Evolutionary conservation across 1,284 basidiomycete species (phyloP), one percentile per base, ranked within the genome.

Genomic region (Cutaneotrichosporon dermatis): DNA sequence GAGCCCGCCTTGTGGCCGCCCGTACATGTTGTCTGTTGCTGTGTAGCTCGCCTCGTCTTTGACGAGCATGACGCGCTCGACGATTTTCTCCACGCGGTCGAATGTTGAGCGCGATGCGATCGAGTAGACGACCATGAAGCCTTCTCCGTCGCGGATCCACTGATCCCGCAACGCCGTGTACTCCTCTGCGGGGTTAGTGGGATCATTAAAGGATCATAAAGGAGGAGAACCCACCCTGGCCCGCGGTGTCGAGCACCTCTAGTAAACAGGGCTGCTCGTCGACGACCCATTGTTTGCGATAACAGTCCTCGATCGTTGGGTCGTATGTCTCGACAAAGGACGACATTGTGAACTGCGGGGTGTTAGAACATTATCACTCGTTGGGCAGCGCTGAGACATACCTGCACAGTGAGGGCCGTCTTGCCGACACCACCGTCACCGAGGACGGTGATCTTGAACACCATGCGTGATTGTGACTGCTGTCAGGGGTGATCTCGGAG

Each of bases 61-160:
- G 62, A 97, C 92, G 62, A 90, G 88, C 70, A 88, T 79, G 84
- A 97, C 95, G 52, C 93, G 92, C 78, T 95, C 90, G 67, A 93
- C 89, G 81, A 98, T 97, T 67, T 91, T 88, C 72, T 92, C 89
- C 62, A 95, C 86, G 39, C 94, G 90, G 72, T 97, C 91, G 69
- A 97, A 98, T 34, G 93, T 94, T 69, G 88, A 87, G 73, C 92
- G 85, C 49, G 92, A 94, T 56, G 93, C 92, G 76, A 99, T 97
- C 55, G 92, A 96, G 81, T 99, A 99, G 59, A 99, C 96, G 60
- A 99, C 85, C 65, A 99, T 88, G 80, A 99, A 99, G 9, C 95
- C 96, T 81, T 99, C 93, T 64, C 96, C 95, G 77, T 98, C 96
- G 90, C 90, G 86, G 69, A 99, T 96, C 92, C 96, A 99, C 79